Base-by-base conservation (phyloP, 306 rosid species). In the Rubus parviflorus region DNA sequence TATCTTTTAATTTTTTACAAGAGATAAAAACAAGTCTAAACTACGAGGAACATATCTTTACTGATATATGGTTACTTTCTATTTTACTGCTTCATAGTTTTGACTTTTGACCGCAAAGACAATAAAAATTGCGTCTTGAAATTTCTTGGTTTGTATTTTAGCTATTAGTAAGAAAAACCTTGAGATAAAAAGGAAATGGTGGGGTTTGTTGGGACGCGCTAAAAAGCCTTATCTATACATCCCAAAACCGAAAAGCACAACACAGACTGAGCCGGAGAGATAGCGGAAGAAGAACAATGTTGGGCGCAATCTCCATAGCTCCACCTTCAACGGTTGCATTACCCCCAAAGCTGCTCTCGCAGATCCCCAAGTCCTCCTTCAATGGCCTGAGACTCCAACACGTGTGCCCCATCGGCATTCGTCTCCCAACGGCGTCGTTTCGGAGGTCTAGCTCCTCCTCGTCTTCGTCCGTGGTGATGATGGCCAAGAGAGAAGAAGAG, bases 401-500 rank as follows among this genome's bases (percentile, higher is more conserved):
- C 75, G 54, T 53, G 2, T 83, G 76, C 74, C 85, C 88, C 70
- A 42, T 84, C 77, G 86, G 51, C 54, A 63, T 78, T 54, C 85
- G 75, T 15, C 76, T 79, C 17, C 62, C 73, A 8, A 19, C 79
- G 30, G 80, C 81, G 56, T 75, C 77, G 20, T 15, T 42, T 68
- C 8, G 72, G 82, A 62, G 75, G 58, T 60, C 85, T 45, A 41
- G 42, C 77, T 57, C 68, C 10, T 46, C 68, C 7, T 65, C 82
- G 0, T 46, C 86, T 16, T 83, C 88, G 14, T 43, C 90, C 16
- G 90, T 83, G 38, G 92, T 93, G 67, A 91, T 90, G 93, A 93
- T 91, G 98, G 90, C 90, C 3, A 96, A 96, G 85, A 85, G 90
- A 85, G 94, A 85, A 7, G 90, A 87, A 49, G 96, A 91, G 46